These are phyloP conservation scores for Umbelopsis vinacea DNA, from an alignment of 192 early-diverging fungal species.

Conservation along the genomic window DNA sequence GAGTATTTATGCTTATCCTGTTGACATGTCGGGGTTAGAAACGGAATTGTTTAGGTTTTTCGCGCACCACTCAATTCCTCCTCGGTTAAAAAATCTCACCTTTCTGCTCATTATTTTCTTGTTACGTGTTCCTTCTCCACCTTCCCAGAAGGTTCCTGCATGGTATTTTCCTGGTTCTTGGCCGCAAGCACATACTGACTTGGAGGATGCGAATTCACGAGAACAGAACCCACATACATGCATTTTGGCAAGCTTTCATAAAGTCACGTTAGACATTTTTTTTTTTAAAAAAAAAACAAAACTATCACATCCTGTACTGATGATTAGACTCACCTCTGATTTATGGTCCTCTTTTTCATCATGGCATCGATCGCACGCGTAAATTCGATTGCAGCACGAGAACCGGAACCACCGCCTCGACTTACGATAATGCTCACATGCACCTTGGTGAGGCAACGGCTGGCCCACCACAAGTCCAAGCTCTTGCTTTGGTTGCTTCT, in stretches of 20 bases:
- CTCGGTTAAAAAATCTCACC: conserved; percentile 33
- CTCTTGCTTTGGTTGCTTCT: conserved; percentile 51
- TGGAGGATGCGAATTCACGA: conserved; percentile 70
- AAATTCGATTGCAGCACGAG: conserved; percentile 85
- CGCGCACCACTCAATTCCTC: neutral
- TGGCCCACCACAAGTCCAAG: conserved; percentile 73
- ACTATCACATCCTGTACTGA: too few species aligned
- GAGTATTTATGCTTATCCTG: conserved; percentile 42
- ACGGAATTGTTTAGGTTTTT: neutral
- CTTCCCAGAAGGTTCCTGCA: conserved; percentile 83
- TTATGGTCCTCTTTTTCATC: conserved; percentile 74
- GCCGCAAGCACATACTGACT: conserved; percentile 68
- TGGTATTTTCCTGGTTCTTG: conserved; percentile 56
- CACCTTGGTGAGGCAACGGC: conserved; percentile 77
- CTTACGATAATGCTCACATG: conserved; percentile 86
- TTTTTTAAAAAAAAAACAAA: too few species aligned
- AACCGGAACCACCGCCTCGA: conserved; percentile 93
- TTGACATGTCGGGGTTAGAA: neutral
- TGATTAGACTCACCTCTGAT: conserved; percentile 30
- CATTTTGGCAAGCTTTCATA: conserved; percentile 64
- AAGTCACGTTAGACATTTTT: neutral
- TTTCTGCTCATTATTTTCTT: conserved; percentile 73
- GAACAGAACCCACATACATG: conserved; percentile 89
- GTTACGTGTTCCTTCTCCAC: conserved; percentile 84
- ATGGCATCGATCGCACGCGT: conserved; percentile 86